Conservation (phyloP, 805 yeast genomes). For the Wickerhamiella cacticola region DNA sequence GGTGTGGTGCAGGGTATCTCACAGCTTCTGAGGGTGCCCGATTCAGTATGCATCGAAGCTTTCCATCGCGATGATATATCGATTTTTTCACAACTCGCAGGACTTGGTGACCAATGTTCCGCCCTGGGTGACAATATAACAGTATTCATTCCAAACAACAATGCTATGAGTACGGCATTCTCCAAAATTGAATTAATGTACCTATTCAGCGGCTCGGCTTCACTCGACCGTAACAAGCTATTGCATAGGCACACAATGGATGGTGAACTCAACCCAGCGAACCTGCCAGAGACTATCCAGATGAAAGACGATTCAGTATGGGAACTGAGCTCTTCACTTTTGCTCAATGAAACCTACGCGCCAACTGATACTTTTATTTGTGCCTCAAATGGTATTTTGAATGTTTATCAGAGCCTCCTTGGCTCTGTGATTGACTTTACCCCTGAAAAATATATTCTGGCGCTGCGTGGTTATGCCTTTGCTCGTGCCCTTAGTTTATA, state of each 20-base stretch:
- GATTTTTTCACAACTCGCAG: conserved; percentile 16
- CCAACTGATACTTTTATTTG: conserved; percentile 23
- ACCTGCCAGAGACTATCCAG: conserved; percentile 12
- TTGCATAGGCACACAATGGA: conserved; percentile 15
- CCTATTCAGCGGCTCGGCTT: conserved; percentile 17
- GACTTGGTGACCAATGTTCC: conserved; percentile 5
- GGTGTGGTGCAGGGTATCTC: conserved; percentile 23
- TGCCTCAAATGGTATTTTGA: conserved; percentile 39
- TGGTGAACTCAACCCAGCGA: conserved; percentile 10
- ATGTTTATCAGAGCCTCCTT: conserved; percentile 33
- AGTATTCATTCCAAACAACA: conserved; percentile 17
- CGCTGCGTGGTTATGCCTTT: conserved; percentile 46
- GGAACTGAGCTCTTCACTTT: conserved; percentile 8
- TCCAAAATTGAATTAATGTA: conserved; percentile 16
- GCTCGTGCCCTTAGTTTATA: conserved; percentile 61
- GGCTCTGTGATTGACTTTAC: conserved; percentile 33
- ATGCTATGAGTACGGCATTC: conserved; percentile 13
- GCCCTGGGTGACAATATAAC: conserved; percentile 8
- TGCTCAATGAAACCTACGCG: conserved; percentile 5
- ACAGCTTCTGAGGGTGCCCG: conserved; percentile 17
- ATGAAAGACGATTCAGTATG: conserved; percentile 18
- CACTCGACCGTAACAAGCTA: conserved; percentile 15
- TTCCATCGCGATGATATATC: conserved; percentile 13
- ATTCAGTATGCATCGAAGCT: conserved; percentile 15
- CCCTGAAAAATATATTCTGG: conserved; percentile 46